Percentiles rank a stretch among this genome's conserved stretches.
Evolutionary conservation across 495 filamentous ascomycete species (phyloP).

Genomic region (Monascus purpureus): DNA sequence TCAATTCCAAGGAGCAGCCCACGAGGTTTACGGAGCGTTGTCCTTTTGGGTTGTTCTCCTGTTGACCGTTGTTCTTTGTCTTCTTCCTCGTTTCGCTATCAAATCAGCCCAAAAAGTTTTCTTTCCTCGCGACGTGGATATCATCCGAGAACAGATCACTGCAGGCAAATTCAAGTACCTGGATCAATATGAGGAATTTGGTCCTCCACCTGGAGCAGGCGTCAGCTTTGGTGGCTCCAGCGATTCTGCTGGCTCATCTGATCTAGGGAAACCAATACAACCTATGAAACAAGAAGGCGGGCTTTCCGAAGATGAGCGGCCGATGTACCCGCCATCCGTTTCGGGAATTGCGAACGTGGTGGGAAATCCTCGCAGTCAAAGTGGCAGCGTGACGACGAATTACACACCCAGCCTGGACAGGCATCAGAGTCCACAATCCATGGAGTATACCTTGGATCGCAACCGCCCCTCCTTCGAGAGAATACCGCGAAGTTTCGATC

Average conservation of each 20-base stretch:
- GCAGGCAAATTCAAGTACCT: slow-evolving; percentile 66
- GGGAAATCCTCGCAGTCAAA: slow-evolving; percentile 72
- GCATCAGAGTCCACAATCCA: slow-evolving; percentile 31
- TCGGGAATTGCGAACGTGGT: slow-evolving; percentile 62
- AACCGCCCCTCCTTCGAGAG: slow-evolving; percentile 40
- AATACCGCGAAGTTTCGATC: slow-evolving; percentile 61
- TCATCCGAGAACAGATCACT: slow-evolving; percentile 82
- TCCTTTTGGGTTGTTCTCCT: slow-evolving; percentile 78
- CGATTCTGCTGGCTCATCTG: slow-evolving; percentile 43
- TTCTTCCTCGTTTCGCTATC: slow-evolving; percentile 72
- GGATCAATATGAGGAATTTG: slow-evolving; percentile 33
- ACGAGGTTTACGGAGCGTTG: slow-evolving; percentile 63
- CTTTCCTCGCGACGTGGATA: slow-evolving; percentile 85
- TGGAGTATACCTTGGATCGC: slow-evolving; percentile 64
- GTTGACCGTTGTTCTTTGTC: slow-evolving; percentile 58
- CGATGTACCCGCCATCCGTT: slow-evolving; percentile 83
- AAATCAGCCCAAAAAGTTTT: slow-evolving; percentile 88
- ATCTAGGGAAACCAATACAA: slow-evolving; percentile 48
- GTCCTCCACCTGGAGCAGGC: slow-evolving; percentile 18
- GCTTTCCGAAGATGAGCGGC: slow-evolving; percentile 68
- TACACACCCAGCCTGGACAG: slow-evolving; percentile 57
- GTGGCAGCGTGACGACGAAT: slow-evolving; percentile 86
- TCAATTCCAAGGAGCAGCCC: slow-evolving; percentile 64
- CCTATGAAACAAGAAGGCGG: slow-evolving; percentile 40
- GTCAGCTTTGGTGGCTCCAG: slow-evolving; percentile 13